Evolutionary conservation across 257 asterid genomes (phyloP), one percentile per base, ranked within the genome.

Genomic region (Nicotiana attenuata): DNA sequence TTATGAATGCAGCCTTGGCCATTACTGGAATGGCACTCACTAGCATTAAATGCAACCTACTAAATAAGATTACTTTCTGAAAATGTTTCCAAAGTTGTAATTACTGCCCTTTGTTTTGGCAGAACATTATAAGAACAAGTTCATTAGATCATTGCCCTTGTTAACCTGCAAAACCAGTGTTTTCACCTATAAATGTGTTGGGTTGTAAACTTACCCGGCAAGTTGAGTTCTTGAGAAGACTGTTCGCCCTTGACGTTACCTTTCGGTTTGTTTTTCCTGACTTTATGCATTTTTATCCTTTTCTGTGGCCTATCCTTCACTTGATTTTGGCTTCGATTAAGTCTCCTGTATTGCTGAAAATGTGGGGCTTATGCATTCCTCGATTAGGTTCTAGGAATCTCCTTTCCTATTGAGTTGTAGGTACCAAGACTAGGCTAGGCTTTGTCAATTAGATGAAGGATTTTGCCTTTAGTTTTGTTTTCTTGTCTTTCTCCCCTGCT

Each of bases 41-140:
- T 66, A 41, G 65, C 87, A 86, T 83, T 88, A 82, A 85, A 82
- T 87, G 33, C 85, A 61, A 88, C 92, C 87, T 86, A 80, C 89
- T 82, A 88, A 76, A 88, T 83, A 81, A 86, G 78, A 69, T 81
- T 80, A 71, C 63, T 84, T 83, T 83, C 55, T 85, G 80, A 73
- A 87, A 35, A 55, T 65, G 65, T 31, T 76, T 83, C 83, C 86
- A 76, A 82, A 87, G 75, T 78, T 79, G 65, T 86, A 86, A 84
- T 82, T 79, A 77, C 69, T 87, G 33, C 80, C 45, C 76, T 71
- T 66, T 83, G 82, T 75, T 81, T 81, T 75, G 67, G 86, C 22
- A 26, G 76, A 77, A 15, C 47, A 52, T 80, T 86, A 83, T 87
- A 85, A 87, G 89, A 78, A 83, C 69, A 81, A 84, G 78, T 83